These are phyloP conservation scores for Penicillium mononematosum DNA, from an alignment of 495 filamentous ascomycete genomes.

Conservation along the genomic window DNA sequence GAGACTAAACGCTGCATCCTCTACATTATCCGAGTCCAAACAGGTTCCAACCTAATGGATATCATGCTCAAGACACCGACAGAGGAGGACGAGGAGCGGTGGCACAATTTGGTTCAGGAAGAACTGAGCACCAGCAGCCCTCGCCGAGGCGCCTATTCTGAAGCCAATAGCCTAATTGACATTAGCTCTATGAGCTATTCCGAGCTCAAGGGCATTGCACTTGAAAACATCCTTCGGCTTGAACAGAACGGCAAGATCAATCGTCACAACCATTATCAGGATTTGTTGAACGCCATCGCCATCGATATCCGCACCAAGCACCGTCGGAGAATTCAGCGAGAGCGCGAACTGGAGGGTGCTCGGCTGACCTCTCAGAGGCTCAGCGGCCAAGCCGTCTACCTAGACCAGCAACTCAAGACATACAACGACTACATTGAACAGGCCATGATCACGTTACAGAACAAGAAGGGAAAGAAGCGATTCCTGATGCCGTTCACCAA, in stretches of 20 bases:
- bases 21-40: conserved; percentile 96
- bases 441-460: conserved; percentile 97
- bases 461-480: conserved; percentile 92
- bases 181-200: conserved; percentile 87
- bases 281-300: conserved; percentile 93
- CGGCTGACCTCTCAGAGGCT: conserved; percentile 78
- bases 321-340: conserved; percentile 81
- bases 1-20: conserved; percentile 96
- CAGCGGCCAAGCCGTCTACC: conserved; percentile 85
- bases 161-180: conserved; percentile 80
- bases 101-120: conserved; percentile 78
- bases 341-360: conserved; percentile 86
- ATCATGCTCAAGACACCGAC: conserved; percentile 90
- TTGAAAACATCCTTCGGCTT: conserved; percentile 90
- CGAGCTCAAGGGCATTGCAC: conserved; percentile 85
- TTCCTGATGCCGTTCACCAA: conserved; percentile 97
- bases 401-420: conserved; percentile 91
- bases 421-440: conserved; percentile 99
- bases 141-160: conserved; percentile 83
- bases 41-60: conserved; percentile 86
- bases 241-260: conserved; percentile 83
- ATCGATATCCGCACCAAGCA: conserved; percentile 97
- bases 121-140: conserved; percentile 70
- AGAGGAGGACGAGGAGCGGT: conserved; percentile 83
- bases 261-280: conserved; percentile 92